Base-by-base conservation (phyloP, 2,329 filamentous ascomycete species). In the Pestalotiopsis sp. region DNA sequence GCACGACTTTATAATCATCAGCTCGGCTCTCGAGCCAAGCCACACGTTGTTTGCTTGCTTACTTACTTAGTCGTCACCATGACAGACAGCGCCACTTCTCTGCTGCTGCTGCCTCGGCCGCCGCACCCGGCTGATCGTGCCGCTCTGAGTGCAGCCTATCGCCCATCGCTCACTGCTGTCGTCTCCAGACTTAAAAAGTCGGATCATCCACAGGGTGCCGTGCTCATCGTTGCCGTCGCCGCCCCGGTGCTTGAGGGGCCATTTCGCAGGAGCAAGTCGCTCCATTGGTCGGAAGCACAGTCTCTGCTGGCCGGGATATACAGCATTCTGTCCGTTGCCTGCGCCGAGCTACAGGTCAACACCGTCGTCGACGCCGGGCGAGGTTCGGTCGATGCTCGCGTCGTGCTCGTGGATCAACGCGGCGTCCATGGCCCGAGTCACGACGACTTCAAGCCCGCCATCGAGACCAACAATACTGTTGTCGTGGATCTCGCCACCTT, bases 241-340 rank as follows among this genome's bases (percentile, higher is more conserved):
- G 87, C 87, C 62, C 88, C 91, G 2, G 83, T 91, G 65, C 84
- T 94, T 13, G 81, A 84, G 61, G 85, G 87, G 23, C 80, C 81
- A 39, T 81, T 83, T 27, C 80, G 82, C 25, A 80, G 81, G 38
- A 83, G 87, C 60, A 85, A 87, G 73, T 83, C 86, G 27, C 82
- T 88, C 60, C 83, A 88, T 20, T 97, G 94, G 86, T 77, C 85
- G 41, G 81, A 86, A n/a, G 87, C 90, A 0, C 94, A 97, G 79
- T 84, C 86, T n/a, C 84, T 95, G 4, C 81, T 98, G 25, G 92
- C 92, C 2, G 88, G 88, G 31, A 78, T 97, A 27, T 98, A 98
- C 84, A 90, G 90, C 74, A 86, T 98, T 64, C 83, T 96, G 68
- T 91, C 91, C 41, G 83, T 90, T 60, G 84, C 93, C n/a, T 93